Evolutionary conservation across 2,329 filamentous ascomycete species (phyloP), one percentile per base, ranked within the genome.

Genomic region (Colletotrichum sp.): DNA sequence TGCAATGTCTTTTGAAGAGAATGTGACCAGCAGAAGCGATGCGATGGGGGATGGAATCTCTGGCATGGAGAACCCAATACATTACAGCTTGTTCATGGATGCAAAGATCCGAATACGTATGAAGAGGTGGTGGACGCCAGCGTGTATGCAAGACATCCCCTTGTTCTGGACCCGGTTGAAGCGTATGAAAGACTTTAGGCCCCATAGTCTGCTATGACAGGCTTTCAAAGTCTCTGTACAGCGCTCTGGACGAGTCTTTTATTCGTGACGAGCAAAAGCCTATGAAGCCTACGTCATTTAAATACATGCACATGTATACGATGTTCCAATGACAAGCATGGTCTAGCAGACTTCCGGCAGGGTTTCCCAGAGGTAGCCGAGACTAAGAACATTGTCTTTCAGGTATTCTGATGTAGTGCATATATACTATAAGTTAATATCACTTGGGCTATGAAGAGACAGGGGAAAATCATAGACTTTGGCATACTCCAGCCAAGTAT

Each of bases 391-490:
- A 10, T n/a, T 43, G 38, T 43, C 8, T n/a, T 6, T 43, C 38
- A n/a, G 5, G 2, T 12, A 18, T 9, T 18, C 16, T 43, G 16
- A n/a, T 18, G 16, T 43, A 18, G 15, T 43, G 16, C 15, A 43
- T 18, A 10, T n/a, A 18, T 43, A 9, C 2, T n/a, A 43, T n/a
- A 2, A 43, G 1, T 43, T 10, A n/a, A 18, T 0, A 10, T 1
- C 9, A 43, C 8, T n/a, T 43, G 18, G 38, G 18, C 38, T n/a
- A 43, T 0, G 38, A n/a, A 43, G 18, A n/a, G 18, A 43, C 18
- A 10, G 21, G 43, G 38, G 38, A 0, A 7, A 21, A 21, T 12
- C 18, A 21, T 10, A 21, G n/a, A 21, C n/a, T 48, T 48, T 21
- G 18, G 43, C n/a, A 10, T 48, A 48, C 43, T 48, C 6, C n/a